Evolutionary conservation across 371 early-diverging fungal genomes (phyloP), one percentile per base, ranked within the genome.

Genomic region (Mortierella sp.): DNA sequence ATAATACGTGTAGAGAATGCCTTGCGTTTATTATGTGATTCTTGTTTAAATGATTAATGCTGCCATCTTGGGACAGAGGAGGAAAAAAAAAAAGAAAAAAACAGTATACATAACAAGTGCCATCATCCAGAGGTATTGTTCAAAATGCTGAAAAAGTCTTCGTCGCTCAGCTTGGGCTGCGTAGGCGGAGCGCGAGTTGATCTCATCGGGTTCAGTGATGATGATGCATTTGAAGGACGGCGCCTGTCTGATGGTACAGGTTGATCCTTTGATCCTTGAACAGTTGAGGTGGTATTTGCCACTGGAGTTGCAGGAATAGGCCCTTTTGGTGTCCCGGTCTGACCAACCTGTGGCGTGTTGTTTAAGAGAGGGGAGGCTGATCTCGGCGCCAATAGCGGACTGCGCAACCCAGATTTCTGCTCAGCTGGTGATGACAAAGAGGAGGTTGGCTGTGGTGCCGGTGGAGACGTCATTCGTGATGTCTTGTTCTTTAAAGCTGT

Each of bases 91-190:
- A 26, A 1, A n/a, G 22, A n/a, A n/a, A 12, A 10, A 32, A 37
- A 20, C 18, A 57, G 30, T 28, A 20, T 59, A 35, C 24, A 57
- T 32, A 35, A 35, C 11, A 20, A 37, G 47, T 16, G 11, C 10
- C 20, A 18, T 32, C 18, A 35, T 22, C 28, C 64, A 49, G 24
- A 58, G 9, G 32, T 6, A 32, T 58, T 68, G 51, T 78, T 70
- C 59, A 78, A 49, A 28, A 78, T 78, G 35, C 78, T 78, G 52
- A 78, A 78, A 45, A 78, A 78, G 35, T 78, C 78, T 14, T 78
- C 78, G 47, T 78, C 78, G 11, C 66, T 66, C 24, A 62, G 30
- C 30, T 62, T 66, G 30, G 78, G 74, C 11, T 30, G 71, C 3
- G 65, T 65, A 5, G 40, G 58, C 16, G 35, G 61, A 12, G 39